These are phyloP conservation scores for Sporopachydermia cereana DNA, from an alignment of 1,139 yeast species.

Conservation along the genomic window DNA sequence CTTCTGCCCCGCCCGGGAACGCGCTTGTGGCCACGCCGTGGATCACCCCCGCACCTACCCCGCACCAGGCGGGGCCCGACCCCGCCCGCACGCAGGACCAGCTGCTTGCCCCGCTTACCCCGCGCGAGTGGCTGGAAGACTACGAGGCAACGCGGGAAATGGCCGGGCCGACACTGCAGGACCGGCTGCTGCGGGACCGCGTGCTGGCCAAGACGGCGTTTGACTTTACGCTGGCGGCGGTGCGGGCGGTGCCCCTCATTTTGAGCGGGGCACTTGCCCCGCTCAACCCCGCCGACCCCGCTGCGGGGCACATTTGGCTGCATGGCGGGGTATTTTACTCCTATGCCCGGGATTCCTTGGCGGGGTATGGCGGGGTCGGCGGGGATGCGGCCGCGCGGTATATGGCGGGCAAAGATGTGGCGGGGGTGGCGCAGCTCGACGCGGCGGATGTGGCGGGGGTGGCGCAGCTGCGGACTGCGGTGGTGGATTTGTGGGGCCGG, in stretches of 20 bases:
- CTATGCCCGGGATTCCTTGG: conserved; percentile 62
- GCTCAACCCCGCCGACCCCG: conserved; percentile 65
- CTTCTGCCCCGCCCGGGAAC: conserved; percentile 49
- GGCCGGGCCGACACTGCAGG: conserved; percentile 44
- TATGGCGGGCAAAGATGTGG: conserved; percentile 68
- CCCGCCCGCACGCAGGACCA: conserved; percentile 50
- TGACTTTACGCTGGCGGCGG: conserved; percentile 69
- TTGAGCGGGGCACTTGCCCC: conserved; percentile 65
- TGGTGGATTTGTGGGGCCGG: conserved; percentile 83
- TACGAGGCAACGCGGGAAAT: conserved; percentile 72
- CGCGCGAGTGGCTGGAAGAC: conserved; percentile 86
- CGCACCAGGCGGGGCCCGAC: conserved; percentile 35
- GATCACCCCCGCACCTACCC: conserved; percentile 37
- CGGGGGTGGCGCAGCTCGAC: conserved; percentile 58
- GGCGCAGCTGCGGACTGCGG: conserved; percentile 62
- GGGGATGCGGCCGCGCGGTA: conserved; percentile 83
- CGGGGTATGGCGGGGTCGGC: conserved; percentile 53
- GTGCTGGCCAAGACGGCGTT: conserved; percentile 58
- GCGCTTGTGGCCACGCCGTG: conserved; percentile 62
- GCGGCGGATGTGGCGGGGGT: conserved; percentile 53
- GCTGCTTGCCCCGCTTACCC: conserved; percentile 31
- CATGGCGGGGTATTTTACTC: conserved; percentile 84
- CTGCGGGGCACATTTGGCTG: conserved; percentile 51
- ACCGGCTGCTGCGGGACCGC: conserved; percentile 67
- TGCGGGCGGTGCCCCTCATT: conserved; percentile 68